Conservation (phyloP, 1,284 basidiomycete species). For the Termitomyces sp. region DNA sequence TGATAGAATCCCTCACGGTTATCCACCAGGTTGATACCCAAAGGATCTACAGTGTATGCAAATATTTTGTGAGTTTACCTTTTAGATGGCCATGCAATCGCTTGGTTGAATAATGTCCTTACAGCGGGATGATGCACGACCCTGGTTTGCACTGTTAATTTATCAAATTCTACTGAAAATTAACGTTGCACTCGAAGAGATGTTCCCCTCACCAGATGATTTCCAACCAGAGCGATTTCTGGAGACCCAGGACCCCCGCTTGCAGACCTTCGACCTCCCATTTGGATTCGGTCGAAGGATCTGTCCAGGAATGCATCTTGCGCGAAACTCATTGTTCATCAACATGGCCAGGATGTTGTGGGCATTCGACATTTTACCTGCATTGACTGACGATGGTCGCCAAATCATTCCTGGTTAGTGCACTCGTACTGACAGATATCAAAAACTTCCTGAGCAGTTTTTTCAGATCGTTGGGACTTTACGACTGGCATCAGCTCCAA, state of each 20-base stretch:
- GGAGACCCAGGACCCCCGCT: conserved; percentile 28
- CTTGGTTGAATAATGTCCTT: background rate
- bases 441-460: background rate
- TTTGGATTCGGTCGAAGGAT: conserved; percentile 48
- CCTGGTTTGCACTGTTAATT: conserved; percentile 20
- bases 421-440: background rate
- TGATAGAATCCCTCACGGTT: background rate
- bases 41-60: conserved; percentile 39
- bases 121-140: conserved; percentile 41
- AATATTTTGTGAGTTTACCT: conserved; percentile 35
- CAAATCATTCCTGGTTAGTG: conserved; percentile 21
- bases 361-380: conserved; percentile 37
- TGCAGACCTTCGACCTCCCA: conserved; percentile 40
- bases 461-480: conserved; percentile 31
- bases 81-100: background rate
- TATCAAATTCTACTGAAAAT: background rate
- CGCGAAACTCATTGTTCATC: conserved; percentile 40
- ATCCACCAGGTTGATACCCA: conserved; percentile 39
- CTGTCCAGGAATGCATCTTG: conserved; percentile 44
- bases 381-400: conserved; percentile 20
- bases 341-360: conserved; percentile 38
- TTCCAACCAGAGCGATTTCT: conserved; percentile 41
- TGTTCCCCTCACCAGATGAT: conserved; percentile 32
- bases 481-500: conserved; percentile 45
- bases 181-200: conserved; percentile 18